These are phyloP conservation scores for Mortierella sp. DNA, from an alignment of 371 early-diverging fungal genomes.

Conservation along the genomic window DNA sequence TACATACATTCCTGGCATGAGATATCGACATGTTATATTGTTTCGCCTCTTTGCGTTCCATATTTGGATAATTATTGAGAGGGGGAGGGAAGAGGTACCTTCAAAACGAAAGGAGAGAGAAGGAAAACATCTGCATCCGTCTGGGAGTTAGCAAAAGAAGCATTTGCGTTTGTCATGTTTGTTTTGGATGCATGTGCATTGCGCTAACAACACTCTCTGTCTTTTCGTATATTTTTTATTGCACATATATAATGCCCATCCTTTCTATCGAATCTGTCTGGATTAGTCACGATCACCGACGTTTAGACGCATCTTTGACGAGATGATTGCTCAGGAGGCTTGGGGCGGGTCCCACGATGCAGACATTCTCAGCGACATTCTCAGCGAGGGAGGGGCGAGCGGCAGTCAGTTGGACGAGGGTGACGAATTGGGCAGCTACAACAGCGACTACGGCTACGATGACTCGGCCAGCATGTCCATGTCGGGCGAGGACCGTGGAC, in stretches of 20 bases:
- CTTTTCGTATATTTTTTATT: not conserved
- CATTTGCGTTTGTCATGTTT: not conserved
- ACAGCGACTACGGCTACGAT: constrained; percentile 1
- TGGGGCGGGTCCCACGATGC: constrained; percentile 18
- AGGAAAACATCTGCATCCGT: not conserved
- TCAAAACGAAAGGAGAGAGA: not conserved
- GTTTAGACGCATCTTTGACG: constrained; percentile 43
- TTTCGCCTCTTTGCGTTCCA: not conserved
- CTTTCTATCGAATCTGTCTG: not conserved
- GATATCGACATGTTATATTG: no score
- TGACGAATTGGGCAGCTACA: not conserved
- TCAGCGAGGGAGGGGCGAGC: not conserved
- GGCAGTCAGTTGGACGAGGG: not conserved
- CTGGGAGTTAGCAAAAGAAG: not conserved
- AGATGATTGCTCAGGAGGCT: constrained; percentile 39
- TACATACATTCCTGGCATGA: not conserved
- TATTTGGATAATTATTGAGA: not conserved
- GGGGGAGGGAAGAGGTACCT: not conserved
- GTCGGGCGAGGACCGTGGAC: not conserved
- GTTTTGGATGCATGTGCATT: not conserved
- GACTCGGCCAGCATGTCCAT: constrained; percentile 3
- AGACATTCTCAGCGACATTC: no score
- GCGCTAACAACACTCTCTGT: not conserved
- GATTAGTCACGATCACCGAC: constrained; percentile 38
- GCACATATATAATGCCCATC: not conserved